A percentile compares a stretch with the other conserved stretches of the same genome.
phyloP scores from a whole-genome alignment of 192 early-diverging fungal species.

The Nowakowskiella sp. region DNA sequence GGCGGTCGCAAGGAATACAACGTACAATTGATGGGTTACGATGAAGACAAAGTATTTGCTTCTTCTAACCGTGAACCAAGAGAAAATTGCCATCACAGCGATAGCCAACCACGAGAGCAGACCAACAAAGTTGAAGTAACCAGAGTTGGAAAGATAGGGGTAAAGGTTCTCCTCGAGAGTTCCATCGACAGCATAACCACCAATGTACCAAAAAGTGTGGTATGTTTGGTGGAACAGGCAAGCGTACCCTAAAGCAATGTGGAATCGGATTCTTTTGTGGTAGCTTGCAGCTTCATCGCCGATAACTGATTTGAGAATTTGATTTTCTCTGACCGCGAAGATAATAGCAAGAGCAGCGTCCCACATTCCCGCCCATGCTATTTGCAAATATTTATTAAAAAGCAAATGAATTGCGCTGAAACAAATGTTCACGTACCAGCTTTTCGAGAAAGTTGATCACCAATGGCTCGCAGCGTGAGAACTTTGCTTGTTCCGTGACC shows the following conservation, averaged over 20 bases:
- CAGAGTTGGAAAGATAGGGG: neutral
- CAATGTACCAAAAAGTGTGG: slow-evolving; percentile 11
- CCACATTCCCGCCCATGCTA: slow-evolving; percentile 11
- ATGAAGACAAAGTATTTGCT: slow-evolving; percentile 9
- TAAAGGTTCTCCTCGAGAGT: neutral
- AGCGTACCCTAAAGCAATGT: slow-evolving; percentile 13
- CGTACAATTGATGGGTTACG: slow-evolving; percentile 15
- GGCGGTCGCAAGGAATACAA: slow-evolving; percentile 6
- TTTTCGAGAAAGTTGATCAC: neutral
- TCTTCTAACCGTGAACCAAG: slow-evolving; percentile 7
- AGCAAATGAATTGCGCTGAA: no score
- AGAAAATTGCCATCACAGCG: slow-evolving; percentile 8
- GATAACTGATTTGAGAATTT: slow-evolving; percentile 2
- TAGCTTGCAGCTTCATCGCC: slow-evolving; percentile 8
- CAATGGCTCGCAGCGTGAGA: neutral
- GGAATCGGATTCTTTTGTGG: slow-evolving; percentile 6
- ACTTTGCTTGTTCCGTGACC: neutral
- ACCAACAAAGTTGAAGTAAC: slow-evolving; percentile 11
- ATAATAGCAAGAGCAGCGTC: slow-evolving; percentile 7
- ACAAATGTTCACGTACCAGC: neutral
- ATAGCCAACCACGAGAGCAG: slow-evolving; percentile 14
- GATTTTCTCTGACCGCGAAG: slow-evolving; percentile 15
- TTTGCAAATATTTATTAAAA: neutral
- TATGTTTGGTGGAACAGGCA: neutral
- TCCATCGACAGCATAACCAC: slow-evolving; percentile 3